Conservation (phyloP, 2,329 filamentous ascomycete genomes). For the Aaosphaeria pasadenensis region DNA sequence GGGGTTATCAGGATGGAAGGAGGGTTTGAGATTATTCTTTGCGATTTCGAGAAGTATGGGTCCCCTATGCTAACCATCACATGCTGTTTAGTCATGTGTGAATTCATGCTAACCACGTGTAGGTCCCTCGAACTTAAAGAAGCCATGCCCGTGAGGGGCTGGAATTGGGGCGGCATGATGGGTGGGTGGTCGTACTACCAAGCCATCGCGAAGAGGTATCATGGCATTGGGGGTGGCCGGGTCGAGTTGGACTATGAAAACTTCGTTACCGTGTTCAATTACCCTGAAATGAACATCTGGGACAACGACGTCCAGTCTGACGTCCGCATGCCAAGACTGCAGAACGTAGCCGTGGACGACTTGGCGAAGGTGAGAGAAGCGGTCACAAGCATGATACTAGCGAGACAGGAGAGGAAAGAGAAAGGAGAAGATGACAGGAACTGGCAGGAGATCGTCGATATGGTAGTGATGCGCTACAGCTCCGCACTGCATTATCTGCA, state of each 20-base stretch:
- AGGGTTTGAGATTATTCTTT: conserved; percentile 69
- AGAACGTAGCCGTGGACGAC: conserved; percentile 27
- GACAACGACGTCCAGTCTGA: conserved; percentile 27
- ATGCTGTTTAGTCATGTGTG: too few relatives aligned
- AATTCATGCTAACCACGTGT: not conserved
- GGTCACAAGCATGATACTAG: conserved; percentile 43
- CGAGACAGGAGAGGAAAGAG: conserved; percentile 18
- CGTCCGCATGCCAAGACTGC: conserved; percentile 38
- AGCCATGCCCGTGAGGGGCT: conserved; percentile 8
- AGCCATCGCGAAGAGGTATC: conserved; percentile 42
- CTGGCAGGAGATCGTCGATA: conserved; percentile 68
- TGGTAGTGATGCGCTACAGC: conserved; percentile 62
- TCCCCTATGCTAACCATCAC: too few relatives aligned
- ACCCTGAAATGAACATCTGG: conserved; percentile 41
- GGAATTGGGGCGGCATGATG: conserved; percentile 2
- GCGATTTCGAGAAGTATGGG: conserved; percentile 49
- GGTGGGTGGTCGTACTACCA: conserved; percentile 34
- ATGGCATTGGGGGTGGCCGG: conserved; percentile 43
- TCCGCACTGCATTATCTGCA: conserved; percentile 47
- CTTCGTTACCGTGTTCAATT: conserved; percentile 48
- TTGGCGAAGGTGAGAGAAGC: conserved; percentile 42
- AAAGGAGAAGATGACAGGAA: conserved; percentile 31
- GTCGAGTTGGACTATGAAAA: conserved; percentile 48
- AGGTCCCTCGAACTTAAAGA: conserved; percentile 2
- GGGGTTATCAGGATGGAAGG: conserved; percentile 66